Conservation (phyloP, 78 protist genomes). For the Dictyostelium firmibasis region DNA sequence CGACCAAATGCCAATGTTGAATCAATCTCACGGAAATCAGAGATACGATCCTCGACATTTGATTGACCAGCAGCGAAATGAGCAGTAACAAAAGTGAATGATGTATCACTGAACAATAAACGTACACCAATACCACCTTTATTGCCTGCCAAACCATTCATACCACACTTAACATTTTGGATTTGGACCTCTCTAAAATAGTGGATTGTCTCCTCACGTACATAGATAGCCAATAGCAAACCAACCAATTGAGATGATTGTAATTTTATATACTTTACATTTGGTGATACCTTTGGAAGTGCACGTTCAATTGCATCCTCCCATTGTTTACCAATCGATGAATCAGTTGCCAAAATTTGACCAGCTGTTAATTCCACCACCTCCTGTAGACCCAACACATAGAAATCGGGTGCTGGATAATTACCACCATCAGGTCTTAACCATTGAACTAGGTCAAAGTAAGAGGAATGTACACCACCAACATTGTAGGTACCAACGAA, state of each 20-base stretch:
- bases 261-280: conserved; percentile 24
- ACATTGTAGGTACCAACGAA: conserved; percentile 78
- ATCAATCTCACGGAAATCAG: conserved; percentile 84
- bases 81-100: conserved; percentile 85
- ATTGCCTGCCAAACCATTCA: conserved; percentile 89
- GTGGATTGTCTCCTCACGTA: conserved; percentile 38
- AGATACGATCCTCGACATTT: conserved; percentile 86
- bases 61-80: conserved; percentile 97
- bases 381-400: conserved; percentile 86
- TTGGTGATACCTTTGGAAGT: conserved; percentile 12
- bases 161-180: conserved; percentile 34
- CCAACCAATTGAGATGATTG: conserved; percentile 89
- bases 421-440: not conserved
- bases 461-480: conserved; percentile 50
- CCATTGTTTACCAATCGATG: conserved; percentile 70
- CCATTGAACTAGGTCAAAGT: conserved; percentile 37
- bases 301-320: conserved; percentile 54
- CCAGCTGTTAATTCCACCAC: conserved; percentile 78
- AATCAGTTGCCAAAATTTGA: conserved; percentile 66
- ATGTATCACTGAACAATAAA: conserved; percentile 68
- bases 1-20: conserved; percentile 31
- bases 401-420: conserved; percentile 79
- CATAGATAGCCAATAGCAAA: conserved; percentile 77
- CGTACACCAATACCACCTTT: conserved; percentile 94
- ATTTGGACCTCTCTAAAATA: conserved; percentile 76